phyloP scores from a whole-genome alignment of 495 filamentous ascomycete species.

The Pyrenopolyporus hunteri region DNA sequence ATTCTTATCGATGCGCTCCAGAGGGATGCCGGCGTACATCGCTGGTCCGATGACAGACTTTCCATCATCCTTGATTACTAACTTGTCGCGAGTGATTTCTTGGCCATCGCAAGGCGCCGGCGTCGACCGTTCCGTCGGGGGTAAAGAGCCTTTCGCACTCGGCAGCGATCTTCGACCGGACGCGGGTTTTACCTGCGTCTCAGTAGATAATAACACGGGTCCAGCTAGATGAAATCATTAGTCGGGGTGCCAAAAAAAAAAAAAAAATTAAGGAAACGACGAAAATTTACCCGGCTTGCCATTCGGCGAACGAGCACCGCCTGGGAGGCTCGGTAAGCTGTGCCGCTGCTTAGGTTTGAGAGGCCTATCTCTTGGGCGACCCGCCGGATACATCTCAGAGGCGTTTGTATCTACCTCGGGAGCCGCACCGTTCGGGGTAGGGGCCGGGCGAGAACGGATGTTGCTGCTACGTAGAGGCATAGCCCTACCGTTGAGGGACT shows the following conservation, averaged over 20 bases:
- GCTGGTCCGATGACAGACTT: constrained; percentile 46
- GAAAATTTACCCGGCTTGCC: constrained; percentile 21
- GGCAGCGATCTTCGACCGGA: constrained; percentile 39
- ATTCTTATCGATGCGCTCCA: constrained; percentile 48
- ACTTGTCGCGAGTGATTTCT: constrained; percentile 48
- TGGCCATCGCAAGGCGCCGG: constrained; percentile 12
- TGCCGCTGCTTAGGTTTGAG: constrained; percentile 37
- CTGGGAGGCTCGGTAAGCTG: constrained; percentile 33
- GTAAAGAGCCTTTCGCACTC: constrained; percentile 34
- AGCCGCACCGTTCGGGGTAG: constrained; percentile 4
- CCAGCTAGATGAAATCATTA: constrained; percentile 21
- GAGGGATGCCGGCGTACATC: constrained; percentile 52
- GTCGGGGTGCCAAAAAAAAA: background rate
- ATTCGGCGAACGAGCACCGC: constrained; percentile 9
- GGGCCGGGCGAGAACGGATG: constrained; percentile 22
- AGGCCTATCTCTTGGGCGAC: constrained; percentile 20
- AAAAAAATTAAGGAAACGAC: too few relatives aligned
- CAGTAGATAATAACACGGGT: constrained; percentile 7
- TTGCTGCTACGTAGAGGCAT: constrained; percentile 30
- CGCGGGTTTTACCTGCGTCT: constrained; percentile 31
- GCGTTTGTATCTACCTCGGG: constrained; percentile 6
- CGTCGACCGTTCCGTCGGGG: constrained; percentile 33
- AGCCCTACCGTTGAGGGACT: constrained; percentile 21
- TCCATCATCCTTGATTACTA: constrained; percentile 50
- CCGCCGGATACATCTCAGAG: background rate